phyloP scores from a whole-genome alignment of 2,329 filamentous ascomycete species.

The Nannizziopsis arthrosporioides region DNA sequence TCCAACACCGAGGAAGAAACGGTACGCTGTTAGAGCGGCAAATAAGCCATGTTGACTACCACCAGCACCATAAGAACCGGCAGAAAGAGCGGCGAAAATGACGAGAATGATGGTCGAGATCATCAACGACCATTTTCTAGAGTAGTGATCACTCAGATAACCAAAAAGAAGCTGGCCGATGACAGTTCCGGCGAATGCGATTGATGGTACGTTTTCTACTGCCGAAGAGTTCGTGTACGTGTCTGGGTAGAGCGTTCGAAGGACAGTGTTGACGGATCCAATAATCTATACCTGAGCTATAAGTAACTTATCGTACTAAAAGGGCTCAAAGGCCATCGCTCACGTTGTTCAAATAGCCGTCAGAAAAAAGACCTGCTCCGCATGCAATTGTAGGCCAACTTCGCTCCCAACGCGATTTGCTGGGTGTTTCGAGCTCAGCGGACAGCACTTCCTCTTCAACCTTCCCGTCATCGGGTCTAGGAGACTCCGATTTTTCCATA shows the following conservation, averaged over 20 bases:
- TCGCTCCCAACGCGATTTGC: constrained; percentile 40
- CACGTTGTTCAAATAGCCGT: constrained; percentile 85
- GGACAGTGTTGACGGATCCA: constrained; percentile 70
- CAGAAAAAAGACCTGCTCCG: constrained; percentile 79
- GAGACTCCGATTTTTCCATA: not conserved
- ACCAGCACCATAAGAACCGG: constrained; percentile 63
- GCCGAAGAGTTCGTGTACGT: constrained; percentile 59
- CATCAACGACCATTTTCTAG: constrained; percentile 69
- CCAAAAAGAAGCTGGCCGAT: constrained; percentile 25
- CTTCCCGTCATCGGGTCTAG: constrained; percentile 2
- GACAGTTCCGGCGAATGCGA: constrained; percentile 46
- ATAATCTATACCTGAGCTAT: constrained; percentile 49
- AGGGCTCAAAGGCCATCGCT: constrained; percentile 17
- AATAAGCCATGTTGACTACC: constrained; percentile 61
- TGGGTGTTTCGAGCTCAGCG: constrained; percentile 7
- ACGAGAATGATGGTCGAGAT: constrained; percentile 73
- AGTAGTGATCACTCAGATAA: constrained; percentile 60
- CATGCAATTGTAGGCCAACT: constrained; percentile 72
- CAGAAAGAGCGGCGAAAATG: constrained; percentile 66
- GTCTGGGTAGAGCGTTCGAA: constrained; percentile 55
- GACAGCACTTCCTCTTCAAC: not conserved
- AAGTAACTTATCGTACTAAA: not conserved
- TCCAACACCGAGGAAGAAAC: constrained; percentile 71
- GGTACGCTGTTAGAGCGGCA: constrained; percentile 66
- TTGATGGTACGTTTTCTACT: constrained; percentile 63